Base-by-base conservation (phyloP, 768 basidiomycete genomes). In the Trametes coccinea region DNA sequence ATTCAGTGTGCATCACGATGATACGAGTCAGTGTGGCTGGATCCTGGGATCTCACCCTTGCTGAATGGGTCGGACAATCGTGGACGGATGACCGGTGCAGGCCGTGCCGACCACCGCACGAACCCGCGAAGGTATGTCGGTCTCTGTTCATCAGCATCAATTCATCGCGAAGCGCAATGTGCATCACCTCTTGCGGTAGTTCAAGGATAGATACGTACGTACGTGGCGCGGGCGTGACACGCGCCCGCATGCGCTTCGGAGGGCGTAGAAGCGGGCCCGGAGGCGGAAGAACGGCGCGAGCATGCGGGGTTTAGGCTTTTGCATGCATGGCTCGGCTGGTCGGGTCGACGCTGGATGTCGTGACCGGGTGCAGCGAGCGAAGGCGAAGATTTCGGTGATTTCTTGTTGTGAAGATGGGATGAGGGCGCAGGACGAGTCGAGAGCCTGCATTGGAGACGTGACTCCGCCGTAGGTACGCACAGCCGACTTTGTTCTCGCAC, bases 301-400 rank as follows among this genome's bases (percentile, higher is more conserved):
- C 48, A 57, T 57, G 56, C 48, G 56, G 56, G 40, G 48, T 30
- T 50, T 57, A 57, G 56, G 34, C 56, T 57, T 57, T 57, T 56
- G 54, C 44, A n/a, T 45, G 31, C 43, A 34, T 14, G 55, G 27
- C 29, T 29, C 53, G 41, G 48, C 5, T 31, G 11, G 27, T 11
- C 48, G 27, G 48, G 22, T 14, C 41, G n/a, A 6, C 41, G 41
- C 48, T 29, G 48, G n/a, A 29, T 13, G 29, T 45, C 22, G 22
- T n/a, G n/a, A 22, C 47, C 27, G 29, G 17, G 11, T 11, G 30
- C 29, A 31, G 30, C 45, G 45, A 47, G 45, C 13, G 17, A 47
- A 29, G 14, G 7, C 34, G 34, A 37, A 37, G 34, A 37, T 11
- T 37, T 37, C 34, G 34, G 34, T 37, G 34, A 37, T 22, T 22